phyloP scores from a whole-genome alignment of 257 asterid genomes.

The Solanum chilense region DNA sequence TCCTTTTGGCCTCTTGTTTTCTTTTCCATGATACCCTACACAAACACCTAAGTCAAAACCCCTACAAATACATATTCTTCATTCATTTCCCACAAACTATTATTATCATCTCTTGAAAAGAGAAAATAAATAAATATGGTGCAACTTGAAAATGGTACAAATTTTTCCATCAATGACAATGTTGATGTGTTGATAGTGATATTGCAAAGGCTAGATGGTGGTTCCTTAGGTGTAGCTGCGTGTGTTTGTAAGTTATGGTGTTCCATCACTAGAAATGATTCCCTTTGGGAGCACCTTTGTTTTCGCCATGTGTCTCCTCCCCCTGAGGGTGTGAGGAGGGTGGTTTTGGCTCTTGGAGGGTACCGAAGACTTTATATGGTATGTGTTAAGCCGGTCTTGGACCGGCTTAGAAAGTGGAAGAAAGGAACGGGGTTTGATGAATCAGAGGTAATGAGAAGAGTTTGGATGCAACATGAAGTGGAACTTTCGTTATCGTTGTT shows the following conservation, averaged over 20 bases:
- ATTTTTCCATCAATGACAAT: conserved; percentile 51
- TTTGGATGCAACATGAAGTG: conserved; percentile 61
- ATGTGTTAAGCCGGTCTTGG: conserved; percentile 63
- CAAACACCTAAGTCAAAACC: not conserved
- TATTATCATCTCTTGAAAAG: not conserved
- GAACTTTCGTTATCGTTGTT: conserved; percentile 72
- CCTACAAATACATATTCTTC: not conserved
- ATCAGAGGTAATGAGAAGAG: conserved; percentile 21
- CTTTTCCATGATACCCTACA: conserved; percentile 13
- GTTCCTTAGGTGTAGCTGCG: conserved; percentile 60
- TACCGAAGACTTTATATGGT: conserved; percentile 62
- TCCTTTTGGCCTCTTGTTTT: conserved; percentile 45
- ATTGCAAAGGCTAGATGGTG: conserved; percentile 57
- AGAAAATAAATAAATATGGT: not conserved
- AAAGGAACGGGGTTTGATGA: not conserved
- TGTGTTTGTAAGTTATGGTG: conserved; percentile 80
- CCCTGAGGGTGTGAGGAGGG: conserved; percentile 41
- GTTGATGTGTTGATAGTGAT: conserved; percentile 61
- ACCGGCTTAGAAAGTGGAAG: conserved; percentile 17
- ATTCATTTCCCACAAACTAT: not conserved
- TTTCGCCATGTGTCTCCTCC: conserved; percentile 66
- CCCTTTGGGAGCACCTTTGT: conserved; percentile 80
- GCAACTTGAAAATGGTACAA: conserved; percentile 1
- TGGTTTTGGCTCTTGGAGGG: conserved; percentile 71
- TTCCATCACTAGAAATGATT: conserved; percentile 45